Evolutionary conservation across 31 red algal genomes (phyloP).

Genomic region (Endocladia muricata): DNA sequence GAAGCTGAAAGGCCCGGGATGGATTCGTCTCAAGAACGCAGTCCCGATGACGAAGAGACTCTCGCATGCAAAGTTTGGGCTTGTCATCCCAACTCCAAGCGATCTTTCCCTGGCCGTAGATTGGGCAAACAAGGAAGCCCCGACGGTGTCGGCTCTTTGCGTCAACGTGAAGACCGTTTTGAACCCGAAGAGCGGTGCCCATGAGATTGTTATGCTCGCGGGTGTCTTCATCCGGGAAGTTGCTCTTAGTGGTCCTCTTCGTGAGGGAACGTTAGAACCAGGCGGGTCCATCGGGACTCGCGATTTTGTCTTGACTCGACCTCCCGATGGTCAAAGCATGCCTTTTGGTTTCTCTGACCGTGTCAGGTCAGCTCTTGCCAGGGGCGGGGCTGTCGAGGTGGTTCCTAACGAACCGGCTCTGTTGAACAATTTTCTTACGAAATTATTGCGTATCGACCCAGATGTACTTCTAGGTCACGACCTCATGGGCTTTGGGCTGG

Average conservation of each 20-base stretch:
- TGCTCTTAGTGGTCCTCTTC: conserved; percentile 52
- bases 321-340: conserved; percentile 52
- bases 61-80: conserved; percentile 51
- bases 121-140: conserved; percentile 39
- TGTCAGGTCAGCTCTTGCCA: conserved; percentile 27
- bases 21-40: conserved; percentile 71
- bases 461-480: conserved; percentile 87
- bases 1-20: conserved; percentile 76
- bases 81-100: conserved; percentile 23
- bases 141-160: conserved; percentile 61
- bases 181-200: conserved; percentile 36
- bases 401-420: conserved; percentile 71
- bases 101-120: conserved; percentile 31
- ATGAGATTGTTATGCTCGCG: conserved; percentile 76
- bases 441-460: conserved; percentile 70
- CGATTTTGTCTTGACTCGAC: conserved; percentile 65
- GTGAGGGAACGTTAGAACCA: conserved; percentile 33
- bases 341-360: conserved; percentile 75
- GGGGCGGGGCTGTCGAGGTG: conserved; percentile 60
- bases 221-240: conserved; percentile 58
- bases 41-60: conserved; percentile 30
- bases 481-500: conserved; percentile 59
- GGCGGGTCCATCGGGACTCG: conserved; percentile 30
- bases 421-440: conserved; percentile 69
- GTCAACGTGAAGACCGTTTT: conserved; percentile 70